A percentile compares a stretch with the other conserved stretches of the same genome.
phyloP scores from a whole-genome alignment of 164 flowering plant genomes.

The Vitis vinifera region ASM3070453v1 NC_081809.1:4834501-4835000 shows the following conservation, averaged over 20 bases:
- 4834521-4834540: too few species aligned
- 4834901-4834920: background rate
- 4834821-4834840: background rate
- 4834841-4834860: background rate
- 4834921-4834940: too few species aligned
- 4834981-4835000: constrained; percentile 7
- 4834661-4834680: background rate
- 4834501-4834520: too few species aligned
- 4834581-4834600: background rate
- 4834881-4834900: background rate
- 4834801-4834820: too few species aligned
- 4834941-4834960: background rate
- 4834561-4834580: background rate
- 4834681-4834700: background rate
- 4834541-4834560: too few species aligned
- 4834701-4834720: background rate
- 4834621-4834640: background rate
- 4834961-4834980: background rate
- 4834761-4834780: background rate
- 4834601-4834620: background rate
- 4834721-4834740: background rate
- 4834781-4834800: too few species aligned
- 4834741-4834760: background rate
- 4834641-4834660: background rate
- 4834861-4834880: background rate